phyloP scores from a whole-genome alignment of 768 basidiomycete genomes.

The Ramaria sp. region DNA sequence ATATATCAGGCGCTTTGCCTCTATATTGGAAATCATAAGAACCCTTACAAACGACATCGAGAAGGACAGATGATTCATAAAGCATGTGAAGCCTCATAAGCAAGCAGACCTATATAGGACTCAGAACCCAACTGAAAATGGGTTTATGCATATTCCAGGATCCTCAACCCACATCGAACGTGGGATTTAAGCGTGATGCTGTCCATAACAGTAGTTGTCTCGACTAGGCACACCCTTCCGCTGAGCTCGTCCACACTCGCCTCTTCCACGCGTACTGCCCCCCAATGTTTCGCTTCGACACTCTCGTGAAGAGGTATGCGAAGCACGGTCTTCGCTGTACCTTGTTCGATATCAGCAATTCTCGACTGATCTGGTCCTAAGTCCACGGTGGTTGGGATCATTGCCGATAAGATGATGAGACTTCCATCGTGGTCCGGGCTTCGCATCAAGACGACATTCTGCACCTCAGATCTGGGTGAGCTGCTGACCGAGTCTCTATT shows the following conservation, averaged over 20 bases:
- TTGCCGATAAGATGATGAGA: background rate
- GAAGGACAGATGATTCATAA: too few species aligned
- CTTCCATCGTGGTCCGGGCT: background rate
- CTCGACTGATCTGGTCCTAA: background rate
- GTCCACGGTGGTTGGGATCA: background rate
- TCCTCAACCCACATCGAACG: too few species aligned
- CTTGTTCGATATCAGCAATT: background rate
- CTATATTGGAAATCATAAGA: too few species aligned
- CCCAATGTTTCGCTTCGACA: background rate
- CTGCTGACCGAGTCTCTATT: background rate
- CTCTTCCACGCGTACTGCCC: background rate
- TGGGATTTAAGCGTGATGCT: background rate
- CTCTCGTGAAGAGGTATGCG: background rate
- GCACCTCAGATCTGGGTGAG: background rate
- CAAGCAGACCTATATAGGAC: too few species aligned
- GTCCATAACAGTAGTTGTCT: background rate
- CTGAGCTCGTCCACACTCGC: conserved; percentile 1
- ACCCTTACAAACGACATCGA: too few species aligned
- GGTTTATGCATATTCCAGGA: too few species aligned
- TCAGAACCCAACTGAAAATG: too few species aligned
- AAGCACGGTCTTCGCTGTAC: background rate
- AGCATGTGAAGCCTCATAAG: too few species aligned
- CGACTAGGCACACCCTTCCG: background rate
- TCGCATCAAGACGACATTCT: background rate
- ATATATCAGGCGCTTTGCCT: too few species aligned